Evolutionary conservation across 2,329 filamentous ascomycete genomes (phyloP).

Genomic region (Penicillium sp.): DNA sequence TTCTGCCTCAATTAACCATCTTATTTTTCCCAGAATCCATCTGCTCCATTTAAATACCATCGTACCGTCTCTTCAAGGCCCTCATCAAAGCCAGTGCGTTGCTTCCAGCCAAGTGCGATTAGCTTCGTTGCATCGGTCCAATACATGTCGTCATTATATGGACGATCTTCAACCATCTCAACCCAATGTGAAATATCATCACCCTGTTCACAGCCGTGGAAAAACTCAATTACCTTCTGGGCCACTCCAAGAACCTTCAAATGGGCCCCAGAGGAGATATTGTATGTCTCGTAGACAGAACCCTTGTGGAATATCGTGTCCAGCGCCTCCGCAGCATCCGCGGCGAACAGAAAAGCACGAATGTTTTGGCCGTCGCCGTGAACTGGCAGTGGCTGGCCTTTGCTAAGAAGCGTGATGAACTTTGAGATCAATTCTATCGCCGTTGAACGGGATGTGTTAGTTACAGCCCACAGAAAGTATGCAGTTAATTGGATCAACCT

Average conservation of each 20-base stretch:
- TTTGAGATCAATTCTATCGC: slow-evolving; percentile 71
- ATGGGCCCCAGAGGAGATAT: slow-evolving; percentile 74
- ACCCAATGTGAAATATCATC: slow-evolving; percentile 61
- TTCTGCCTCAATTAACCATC: too few relatives aligned
- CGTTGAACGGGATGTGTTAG: too few relatives aligned
- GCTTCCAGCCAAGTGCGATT: slow-evolving; percentile 65
- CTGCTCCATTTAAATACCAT: too few relatives aligned
- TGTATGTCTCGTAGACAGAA: slow-evolving; percentile 72
- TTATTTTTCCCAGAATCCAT: too few relatives aligned
- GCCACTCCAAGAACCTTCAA: slow-evolving; percentile 72
- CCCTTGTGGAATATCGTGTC: slow-evolving; percentile 81
- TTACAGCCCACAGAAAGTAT: too few relatives aligned
- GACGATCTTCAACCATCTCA: slow-evolving; percentile 72
- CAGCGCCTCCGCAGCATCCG: slow-evolving; percentile 76
- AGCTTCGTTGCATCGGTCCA: slow-evolving; percentile 69
- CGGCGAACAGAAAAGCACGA: slow-evolving; percentile 72
- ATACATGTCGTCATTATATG: slow-evolving; percentile 73
- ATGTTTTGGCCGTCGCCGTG: slow-evolving; percentile 75
- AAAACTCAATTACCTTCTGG: slow-evolving; percentile 60
- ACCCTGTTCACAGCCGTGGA: slow-evolving; percentile 55
- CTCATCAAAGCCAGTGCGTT: slow-evolving; percentile 62
- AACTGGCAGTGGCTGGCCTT: slow-evolving; percentile 66
- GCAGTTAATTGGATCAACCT: slow-evolving; percentile 42
- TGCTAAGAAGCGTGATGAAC: slow-evolving; percentile 63
- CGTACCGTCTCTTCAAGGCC: slow-evolving; percentile 64